Evolutionary conservation across 331 rosid genomes (phyloP), one percentile per base, ranked within the genome.

Genomic region (Malus hybrid): DNA sequence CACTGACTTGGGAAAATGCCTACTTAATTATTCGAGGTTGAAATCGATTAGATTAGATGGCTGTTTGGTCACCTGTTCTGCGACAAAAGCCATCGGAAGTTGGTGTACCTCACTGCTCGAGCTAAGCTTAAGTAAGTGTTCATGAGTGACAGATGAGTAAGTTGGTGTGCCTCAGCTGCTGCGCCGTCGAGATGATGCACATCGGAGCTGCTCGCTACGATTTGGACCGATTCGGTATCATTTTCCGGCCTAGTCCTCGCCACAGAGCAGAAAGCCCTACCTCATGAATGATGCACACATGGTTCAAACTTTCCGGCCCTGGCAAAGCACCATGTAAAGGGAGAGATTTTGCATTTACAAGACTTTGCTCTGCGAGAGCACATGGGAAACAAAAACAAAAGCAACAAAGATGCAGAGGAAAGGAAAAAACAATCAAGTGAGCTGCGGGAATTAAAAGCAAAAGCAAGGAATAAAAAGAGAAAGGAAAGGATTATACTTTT

Each of bases 121-220:
- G 78, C 81, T 84, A 34, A 84, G 87, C 79, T 78, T 84, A 61
- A 78, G 87, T 46, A 84, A 81, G 79, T 84, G 87, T 80, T 58
- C 26, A 0, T 83, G 87, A 6, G 75, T 84, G 75, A 75, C 81
- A 1, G 85, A 84, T 44, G 85, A 77, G 80, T 69, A 24, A 24
- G 24, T 24, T 24, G 24, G 24, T 24, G 24, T 24, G 99, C 1
- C 96, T 94, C 5, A 97, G 97, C 14, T 94, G 99, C 77, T 94
- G 99, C 85, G 99, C 99, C 71, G 99, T 92, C 24, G 99, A 94
- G 82, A 94, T 94, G 97, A 94, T 94, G 99, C 99, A 94, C 83
- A 89, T 97, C 2, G 97, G 99, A 18, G 96, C 90, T 6, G 82
- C 96, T 39, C 95, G 99, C 55, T 94, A 94, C 86, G 99, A 94